These are phyloP conservation scores for Xylaria telfairii DNA, from an alignment of 495 filamentous ascomycete species.

Conservation along the genomic window DNA sequence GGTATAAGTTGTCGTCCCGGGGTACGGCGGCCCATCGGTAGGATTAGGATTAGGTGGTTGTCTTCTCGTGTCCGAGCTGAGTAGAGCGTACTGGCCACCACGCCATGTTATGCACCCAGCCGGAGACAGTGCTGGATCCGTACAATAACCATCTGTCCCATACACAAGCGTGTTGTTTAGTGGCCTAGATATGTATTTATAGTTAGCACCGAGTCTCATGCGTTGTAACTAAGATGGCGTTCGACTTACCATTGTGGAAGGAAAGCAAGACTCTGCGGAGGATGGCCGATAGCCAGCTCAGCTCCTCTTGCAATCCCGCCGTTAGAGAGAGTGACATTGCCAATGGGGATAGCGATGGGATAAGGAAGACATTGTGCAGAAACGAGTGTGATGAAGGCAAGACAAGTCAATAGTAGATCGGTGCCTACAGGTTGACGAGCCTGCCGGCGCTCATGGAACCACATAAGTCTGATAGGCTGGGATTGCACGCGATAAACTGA, in stretches of 20 bases:
- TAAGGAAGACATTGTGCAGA: constrained; percentile 11
- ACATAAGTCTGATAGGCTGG: not conserved
- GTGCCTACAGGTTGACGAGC: constrained; percentile 1
- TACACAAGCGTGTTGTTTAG: constrained; percentile 18
- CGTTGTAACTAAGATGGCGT: not conserved
- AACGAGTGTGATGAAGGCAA: not conserved
- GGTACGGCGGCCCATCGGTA: constrained; percentile 4
- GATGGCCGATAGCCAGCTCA: constrained; percentile 14
- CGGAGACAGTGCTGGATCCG: not conserved
- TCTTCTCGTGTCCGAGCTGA: constrained; percentile 19
- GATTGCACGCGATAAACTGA: not conserved
- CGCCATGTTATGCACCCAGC: constrained; percentile 11
- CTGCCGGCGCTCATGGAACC: not conserved
- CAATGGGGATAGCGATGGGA: constrained; percentile 9
- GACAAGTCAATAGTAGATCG: not conserved
- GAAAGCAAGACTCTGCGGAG: constrained; percentile 16
- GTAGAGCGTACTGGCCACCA: not conserved
- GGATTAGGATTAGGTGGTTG: constrained; percentile 7
- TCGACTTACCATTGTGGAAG: constrained; percentile 11
- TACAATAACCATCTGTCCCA: constrained; percentile 15
- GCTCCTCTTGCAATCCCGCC: constrained; percentile 1
- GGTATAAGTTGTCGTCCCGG: not conserved
- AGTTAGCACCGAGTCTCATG: not conserved
- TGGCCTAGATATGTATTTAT: not conserved
- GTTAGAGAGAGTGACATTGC: constrained; percentile 17